phyloP scores from a whole-genome alignment of 2,329 filamentous ascomycete genomes.

The Pseudocercospora ulei region DNA sequence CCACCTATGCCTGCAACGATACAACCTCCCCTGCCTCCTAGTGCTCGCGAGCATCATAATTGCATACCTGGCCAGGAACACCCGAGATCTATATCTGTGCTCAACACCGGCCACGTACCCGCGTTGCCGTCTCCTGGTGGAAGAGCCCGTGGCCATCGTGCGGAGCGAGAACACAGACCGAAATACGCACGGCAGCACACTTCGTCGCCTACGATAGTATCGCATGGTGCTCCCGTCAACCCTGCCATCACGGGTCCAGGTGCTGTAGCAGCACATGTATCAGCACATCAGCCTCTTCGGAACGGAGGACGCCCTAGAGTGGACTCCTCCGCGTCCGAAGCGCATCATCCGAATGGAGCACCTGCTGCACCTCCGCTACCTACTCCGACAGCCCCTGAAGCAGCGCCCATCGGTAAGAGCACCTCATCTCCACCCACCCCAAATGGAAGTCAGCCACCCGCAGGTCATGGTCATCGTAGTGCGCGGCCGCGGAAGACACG shows the following conservation, averaged over 20 bases:
- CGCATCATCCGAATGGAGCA: constrained; percentile 37
- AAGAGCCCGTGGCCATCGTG: constrained; percentile 38
- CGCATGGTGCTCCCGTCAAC: constrained; percentile 31
- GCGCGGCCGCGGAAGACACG: constrained; percentile 24
- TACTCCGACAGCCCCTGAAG: constrained; percentile 43
- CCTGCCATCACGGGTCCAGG: no score
- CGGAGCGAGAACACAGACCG: constrained; percentile 40
- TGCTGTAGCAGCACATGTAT: constrained; percentile 30
- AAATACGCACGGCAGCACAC: constrained; percentile 63
- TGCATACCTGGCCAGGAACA: constrained; percentile 31
- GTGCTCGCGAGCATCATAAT: constrained; percentile 6
- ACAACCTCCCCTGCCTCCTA: constrained; percentile 36
- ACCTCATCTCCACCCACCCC: constrained; percentile 32
- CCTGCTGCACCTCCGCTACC: constrained; percentile 46
- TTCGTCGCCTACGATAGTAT: constrained; percentile 64
- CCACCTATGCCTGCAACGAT: constrained; percentile 53
- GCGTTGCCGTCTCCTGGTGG: constrained; percentile 74
- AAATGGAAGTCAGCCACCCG: constrained; percentile 36
- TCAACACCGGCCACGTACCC: constrained; percentile 71
- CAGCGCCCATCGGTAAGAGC: constrained; percentile 22
- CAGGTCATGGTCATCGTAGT: constrained; percentile 24
- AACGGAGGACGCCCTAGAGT: constrained; percentile 30
- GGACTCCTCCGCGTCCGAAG: constrained; percentile 39
- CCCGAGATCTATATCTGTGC: constrained; percentile 64
- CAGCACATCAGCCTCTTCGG: constrained; percentile 35